A percentile compares a stretch with the other conserved stretches of the same genome.
Conservation (phyloP, 352 stramenopile genomes). For the Phytophthora gonapodyides region DNA sequence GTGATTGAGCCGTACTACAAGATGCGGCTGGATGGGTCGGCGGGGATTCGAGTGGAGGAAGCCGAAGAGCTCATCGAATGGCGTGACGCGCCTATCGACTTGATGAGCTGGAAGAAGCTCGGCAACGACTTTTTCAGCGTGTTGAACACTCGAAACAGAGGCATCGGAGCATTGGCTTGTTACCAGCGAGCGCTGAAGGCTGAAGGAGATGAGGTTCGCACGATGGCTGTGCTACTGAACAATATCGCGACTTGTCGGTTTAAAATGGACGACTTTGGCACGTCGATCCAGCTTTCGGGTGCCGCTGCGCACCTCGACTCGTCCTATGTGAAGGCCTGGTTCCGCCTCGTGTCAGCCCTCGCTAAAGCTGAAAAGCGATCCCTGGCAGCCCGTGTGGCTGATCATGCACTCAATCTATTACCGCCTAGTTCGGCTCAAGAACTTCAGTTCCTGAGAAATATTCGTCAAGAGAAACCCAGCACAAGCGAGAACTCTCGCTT, state of each 20-base stretch:
- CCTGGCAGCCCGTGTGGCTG: constrained; percentile 7
- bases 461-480: not conserved
- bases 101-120: constrained; percentile 30
- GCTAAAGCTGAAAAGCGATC: constrained; percentile 1
- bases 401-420: constrained; percentile 1
- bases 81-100: constrained; percentile 24
- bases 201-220: constrained; percentile 9
- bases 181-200: constrained; percentile 24
- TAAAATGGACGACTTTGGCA: constrained; percentile 19
- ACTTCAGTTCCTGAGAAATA: constrained; percentile 16
- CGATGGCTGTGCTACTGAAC: constrained; percentile 23
- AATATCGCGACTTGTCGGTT: constrained; percentile 32
- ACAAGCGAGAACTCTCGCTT: not conserved
- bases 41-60: constrained; percentile 29
- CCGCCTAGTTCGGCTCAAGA: constrained; percentile 6
- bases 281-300: constrained; percentile 27
- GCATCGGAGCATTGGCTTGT: constrained; percentile 20
- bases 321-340: constrained; percentile 30
- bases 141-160: constrained; percentile 18
- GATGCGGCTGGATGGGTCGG: constrained; percentile 23
- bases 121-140: constrained; percentile 31
- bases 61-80: constrained; percentile 23
- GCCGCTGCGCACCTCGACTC: constrained; percentile 23
- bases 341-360: constrained; percentile 23
- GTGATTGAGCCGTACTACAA: constrained; percentile 46